phyloP scores from a whole-genome alignment of 1,284 basidiomycete genomes.

The Ustilago crameri region DNA sequence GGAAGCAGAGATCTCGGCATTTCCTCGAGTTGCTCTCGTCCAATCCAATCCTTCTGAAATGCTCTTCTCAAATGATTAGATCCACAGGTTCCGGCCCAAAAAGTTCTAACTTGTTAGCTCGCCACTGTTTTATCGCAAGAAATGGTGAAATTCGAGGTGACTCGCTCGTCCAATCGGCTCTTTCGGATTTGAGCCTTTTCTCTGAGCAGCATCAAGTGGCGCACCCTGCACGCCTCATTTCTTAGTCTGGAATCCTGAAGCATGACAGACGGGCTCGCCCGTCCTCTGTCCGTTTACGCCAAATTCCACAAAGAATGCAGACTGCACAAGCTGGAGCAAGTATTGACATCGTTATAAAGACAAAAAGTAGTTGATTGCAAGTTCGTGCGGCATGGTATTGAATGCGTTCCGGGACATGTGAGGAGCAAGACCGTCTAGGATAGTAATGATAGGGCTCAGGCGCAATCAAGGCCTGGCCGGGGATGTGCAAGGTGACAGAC shows the following conservation, averaged over 20 bases:
- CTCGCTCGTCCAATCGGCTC: slow-evolving; percentile 40
- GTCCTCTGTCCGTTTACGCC: neutral
- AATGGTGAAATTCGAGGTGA: neutral
- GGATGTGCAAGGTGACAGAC: slow-evolving; percentile 17
- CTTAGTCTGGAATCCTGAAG: neutral
- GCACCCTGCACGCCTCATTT: neutral
- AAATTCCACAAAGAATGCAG: neutral
- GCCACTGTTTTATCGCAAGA: slow-evolving; percentile 1
- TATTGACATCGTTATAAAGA: slow-evolving; percentile 19
- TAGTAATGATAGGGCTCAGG: slow-evolving; percentile 15
- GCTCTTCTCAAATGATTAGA: slow-evolving; percentile 7
- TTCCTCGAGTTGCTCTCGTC: slow-evolving; percentile 12
- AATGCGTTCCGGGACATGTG: slow-evolving; percentile 25
- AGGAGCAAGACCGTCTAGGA: slow-evolving; percentile 11
- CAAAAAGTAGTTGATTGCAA: slow-evolving; percentile 26
- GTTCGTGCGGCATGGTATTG: slow-evolving; percentile 23
- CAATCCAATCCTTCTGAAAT: slow-evolving; percentile 4
- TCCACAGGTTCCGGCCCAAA: slow-evolving; percentile 8
- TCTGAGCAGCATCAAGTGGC: no score
- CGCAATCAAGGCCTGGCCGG: slow-evolving; percentile 12
- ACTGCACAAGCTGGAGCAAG: neutral
- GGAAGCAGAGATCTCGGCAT: slow-evolving; percentile 17
- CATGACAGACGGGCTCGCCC: neutral
- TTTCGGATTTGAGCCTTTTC: slow-evolving; percentile 19
- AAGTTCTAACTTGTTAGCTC: slow-evolving; percentile 1